A percentile compares a stretch with the other conserved stretches of the same genome.
phyloP scores from a whole-genome alignment of 129 eudicot species.

The Flaveria brownii region DNA sequence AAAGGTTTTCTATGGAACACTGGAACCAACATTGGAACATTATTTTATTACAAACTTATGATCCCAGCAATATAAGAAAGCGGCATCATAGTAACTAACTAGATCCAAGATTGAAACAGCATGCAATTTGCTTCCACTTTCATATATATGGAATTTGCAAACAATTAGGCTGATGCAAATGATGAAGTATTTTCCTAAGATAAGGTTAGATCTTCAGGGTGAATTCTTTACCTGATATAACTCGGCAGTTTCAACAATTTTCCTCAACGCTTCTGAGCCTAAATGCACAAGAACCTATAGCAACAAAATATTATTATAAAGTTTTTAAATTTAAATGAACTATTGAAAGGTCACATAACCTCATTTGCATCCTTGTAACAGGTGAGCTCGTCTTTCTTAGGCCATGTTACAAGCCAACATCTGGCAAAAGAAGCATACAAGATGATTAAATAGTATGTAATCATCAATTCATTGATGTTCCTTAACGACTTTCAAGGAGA shows the following conservation, averaged over 20 bases:
- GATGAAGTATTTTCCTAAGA: not conserved
- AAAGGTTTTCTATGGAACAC: not conserved
- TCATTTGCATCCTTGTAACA: constrained; percentile 91
- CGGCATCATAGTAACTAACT: not conserved
- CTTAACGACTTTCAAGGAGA: not conserved
- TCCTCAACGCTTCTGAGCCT: constrained; percentile 66
- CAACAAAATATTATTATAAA: not conserved
- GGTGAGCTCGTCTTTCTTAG: constrained; percentile 66
- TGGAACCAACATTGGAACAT: not conserved
- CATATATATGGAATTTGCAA: not conserved
- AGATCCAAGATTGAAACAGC: not conserved
- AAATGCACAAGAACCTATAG: constrained; percentile 66
- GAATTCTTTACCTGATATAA: constrained; percentile 40
- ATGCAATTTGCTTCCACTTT: not conserved
- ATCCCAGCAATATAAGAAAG: not conserved
- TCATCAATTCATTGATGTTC: too few species aligned
- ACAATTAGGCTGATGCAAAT: not conserved
- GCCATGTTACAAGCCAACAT: constrained; percentile 92
- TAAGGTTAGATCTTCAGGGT: not conserved
- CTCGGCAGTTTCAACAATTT: constrained; percentile 52
- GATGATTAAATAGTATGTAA: too few species aligned
- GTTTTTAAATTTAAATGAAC: not conserved
- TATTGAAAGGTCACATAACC: constrained; percentile 31
- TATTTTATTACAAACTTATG: not conserved
- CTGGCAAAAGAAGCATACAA: constrained; percentile 35